Percentiles rank a stretch among this genome's conserved stretches.
Evolutionary conservation across 2,329 filamentous ascomycete species (phyloP).

Genomic region (Cercospora nicotianae): DNA sequence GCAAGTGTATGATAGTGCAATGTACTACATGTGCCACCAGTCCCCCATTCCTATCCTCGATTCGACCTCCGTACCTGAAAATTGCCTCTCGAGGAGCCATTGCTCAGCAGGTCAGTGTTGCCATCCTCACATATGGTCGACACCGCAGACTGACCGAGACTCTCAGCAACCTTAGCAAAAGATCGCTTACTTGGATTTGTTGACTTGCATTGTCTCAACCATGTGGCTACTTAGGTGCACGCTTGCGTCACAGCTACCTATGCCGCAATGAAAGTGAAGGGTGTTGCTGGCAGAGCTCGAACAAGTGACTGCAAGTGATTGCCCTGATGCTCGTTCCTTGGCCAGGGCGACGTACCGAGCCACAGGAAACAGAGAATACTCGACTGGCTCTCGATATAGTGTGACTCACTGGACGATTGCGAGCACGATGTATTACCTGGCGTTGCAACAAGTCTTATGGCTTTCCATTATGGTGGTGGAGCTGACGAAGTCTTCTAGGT

Average conservation of each 20-base stretch:
- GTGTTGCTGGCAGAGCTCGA: background rate
- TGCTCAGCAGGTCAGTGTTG: background rate
- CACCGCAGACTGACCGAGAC: background rate
- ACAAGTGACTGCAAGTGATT: background rate
- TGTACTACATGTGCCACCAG: conserved; percentile 5
- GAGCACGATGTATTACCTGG: background rate
- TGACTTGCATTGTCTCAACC: background rate
- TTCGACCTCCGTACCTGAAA: background rate
- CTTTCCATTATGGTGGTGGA: background rate
- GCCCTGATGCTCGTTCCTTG: background rate
- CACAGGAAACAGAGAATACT: background rate
- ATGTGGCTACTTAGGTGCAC: background rate
- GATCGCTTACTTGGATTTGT: too few species aligned
- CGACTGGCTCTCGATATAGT: background rate
- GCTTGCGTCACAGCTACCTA: background rate
- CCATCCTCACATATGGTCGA: background rate
- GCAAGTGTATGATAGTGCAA: conserved; percentile 13
- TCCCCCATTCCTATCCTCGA: background rate
- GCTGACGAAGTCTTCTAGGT: background rate
- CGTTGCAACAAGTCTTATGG: background rate
- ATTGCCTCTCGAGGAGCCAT: too few species aligned
- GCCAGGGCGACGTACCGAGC: background rate
- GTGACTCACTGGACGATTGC: background rate
- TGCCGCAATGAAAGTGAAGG: background rate
- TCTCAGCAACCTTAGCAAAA: background rate